Evolutionary conservation across 1,139 yeast genomes (phyloP).

Genomic region (Candida glucosophila): DNA sequence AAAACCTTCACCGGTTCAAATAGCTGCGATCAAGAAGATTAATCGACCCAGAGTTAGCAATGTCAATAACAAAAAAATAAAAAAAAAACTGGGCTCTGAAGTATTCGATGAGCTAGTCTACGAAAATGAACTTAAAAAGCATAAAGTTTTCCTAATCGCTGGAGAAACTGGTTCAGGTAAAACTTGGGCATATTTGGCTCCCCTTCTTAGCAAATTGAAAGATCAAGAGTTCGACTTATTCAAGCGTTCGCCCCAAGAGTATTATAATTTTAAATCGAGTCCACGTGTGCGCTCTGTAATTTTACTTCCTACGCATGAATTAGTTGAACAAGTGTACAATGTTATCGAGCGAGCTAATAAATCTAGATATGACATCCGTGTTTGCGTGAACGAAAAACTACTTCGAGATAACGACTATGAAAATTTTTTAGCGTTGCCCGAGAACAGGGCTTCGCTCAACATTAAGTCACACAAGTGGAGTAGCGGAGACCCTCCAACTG

Average conservation of each 20-base stretch:
- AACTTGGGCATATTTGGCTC: conserved; percentile 83
- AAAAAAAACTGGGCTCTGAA: conserved; percentile 10
- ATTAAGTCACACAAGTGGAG: conserved; percentile 54
- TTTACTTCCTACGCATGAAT: conserved; percentile 80
- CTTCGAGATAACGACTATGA: conserved; percentile 12
- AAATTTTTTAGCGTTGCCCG: conserved; percentile 18
- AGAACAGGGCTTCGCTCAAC: conserved; percentile 20
- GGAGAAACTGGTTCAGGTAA: conserved; percentile 98
- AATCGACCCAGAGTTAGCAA: conserved; percentile 18
- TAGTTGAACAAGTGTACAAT: conserved; percentile 68
- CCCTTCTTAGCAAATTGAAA: conserved; percentile 59
- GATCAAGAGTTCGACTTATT: conserved; percentile 38
- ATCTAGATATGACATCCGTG: conserved; percentile 13
- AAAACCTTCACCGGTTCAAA: conserved; percentile 36
- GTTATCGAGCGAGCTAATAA: conserved; percentile 37
- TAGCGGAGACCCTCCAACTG: conserved; percentile 39
- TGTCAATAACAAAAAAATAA: conserved; percentile 18
- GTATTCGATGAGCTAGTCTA: conserved; percentile 20
- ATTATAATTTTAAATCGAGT: conserved; percentile 17
- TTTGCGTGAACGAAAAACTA: conserved; percentile 9
- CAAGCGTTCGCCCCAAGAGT: conserved; percentile 17
- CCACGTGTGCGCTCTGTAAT: conserved; percentile 61
- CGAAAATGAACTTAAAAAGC: conserved; percentile 25
- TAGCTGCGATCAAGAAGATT: conserved; percentile 37
- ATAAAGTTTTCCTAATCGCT: conserved; percentile 70